Conservation (phyloP, 2,329 filamentous ascomycete genomes). For the Trichoderma afroharzianum region DNA sequence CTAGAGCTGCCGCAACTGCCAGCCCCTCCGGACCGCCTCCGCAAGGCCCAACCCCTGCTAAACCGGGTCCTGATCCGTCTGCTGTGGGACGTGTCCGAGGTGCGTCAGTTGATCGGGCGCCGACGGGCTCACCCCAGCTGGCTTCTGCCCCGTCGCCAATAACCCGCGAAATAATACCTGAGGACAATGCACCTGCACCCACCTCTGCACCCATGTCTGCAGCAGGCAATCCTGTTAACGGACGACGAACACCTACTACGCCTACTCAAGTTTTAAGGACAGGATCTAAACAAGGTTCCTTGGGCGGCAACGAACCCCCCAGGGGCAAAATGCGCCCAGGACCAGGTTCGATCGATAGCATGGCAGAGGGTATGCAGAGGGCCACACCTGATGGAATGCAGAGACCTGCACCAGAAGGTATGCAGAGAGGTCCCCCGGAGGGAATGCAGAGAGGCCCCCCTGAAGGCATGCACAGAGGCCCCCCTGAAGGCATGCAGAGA, state of each 20-base stretch:
- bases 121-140: constrained; percentile 36
- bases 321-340: constrained; percentile 34
- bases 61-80: constrained; percentile 42
- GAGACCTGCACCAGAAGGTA: constrained; percentile 42
- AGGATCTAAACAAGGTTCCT: constrained; percentile 36
- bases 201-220: constrained; percentile 26
- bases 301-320: constrained; percentile 25
- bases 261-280: constrained; percentile 50
- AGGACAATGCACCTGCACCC: constrained; percentile 42
- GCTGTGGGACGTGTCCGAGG: constrained; percentile 45
- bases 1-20: constrained; percentile 27
- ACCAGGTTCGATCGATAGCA: constrained; percentile 67
- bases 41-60: constrained; percentile 49
- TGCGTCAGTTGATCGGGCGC: constrained; percentile 46
- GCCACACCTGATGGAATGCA: constrained; percentile 24
- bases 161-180: constrained; percentile 33
- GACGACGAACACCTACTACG: constrained; percentile 63
- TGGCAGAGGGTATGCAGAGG: constrained; percentile 53
- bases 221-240: constrained; percentile 38
- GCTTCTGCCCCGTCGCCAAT: constrained; percentile 40
- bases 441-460: constrained; percentile 42
- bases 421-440: constrained; percentile 48
- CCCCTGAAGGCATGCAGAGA: constrained; percentile 45
- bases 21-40: constrained; percentile 51
- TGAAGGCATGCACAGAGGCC: background rate